These are phyloP conservation scores for Trichoderma endophyticum DNA, from an alignment of 2,329 filamentous ascomycete genomes.

Conservation along the genomic window DNA sequence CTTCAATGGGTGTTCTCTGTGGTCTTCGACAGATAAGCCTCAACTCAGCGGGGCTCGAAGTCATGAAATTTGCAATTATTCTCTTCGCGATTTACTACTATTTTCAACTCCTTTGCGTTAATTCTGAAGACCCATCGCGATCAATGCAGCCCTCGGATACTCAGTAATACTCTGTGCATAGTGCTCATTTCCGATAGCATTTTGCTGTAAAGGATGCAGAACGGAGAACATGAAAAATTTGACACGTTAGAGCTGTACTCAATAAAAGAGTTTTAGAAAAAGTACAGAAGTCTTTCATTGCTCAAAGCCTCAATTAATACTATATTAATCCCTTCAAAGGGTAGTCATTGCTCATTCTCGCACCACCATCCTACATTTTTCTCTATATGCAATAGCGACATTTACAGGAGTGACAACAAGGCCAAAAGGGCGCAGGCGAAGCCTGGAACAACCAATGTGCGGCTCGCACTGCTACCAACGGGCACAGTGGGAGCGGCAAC, in stretches of 20 bases:
- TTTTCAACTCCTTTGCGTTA: neutral
- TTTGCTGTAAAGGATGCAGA: neutral
- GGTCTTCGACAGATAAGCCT: neutral
- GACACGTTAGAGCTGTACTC: too few relatives aligned
- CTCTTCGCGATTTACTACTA: neutral
- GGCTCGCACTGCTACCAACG: neutral
- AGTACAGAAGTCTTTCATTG: neutral
- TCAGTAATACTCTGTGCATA: neutral
- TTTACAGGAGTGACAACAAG: neutral
- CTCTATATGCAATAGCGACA: neutral
- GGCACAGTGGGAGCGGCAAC: neutral
- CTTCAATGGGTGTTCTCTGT: neutral
- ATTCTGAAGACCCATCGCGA: neutral
- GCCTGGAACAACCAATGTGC: neutral
- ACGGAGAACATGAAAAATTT: neutral
- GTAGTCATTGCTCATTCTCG: neutral
- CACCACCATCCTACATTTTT: neutral
- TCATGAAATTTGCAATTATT: neutral
- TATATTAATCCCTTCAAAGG: neutral
- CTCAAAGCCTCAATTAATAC: neutral
- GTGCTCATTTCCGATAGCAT: neutral
- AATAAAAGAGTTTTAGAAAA: too few relatives aligned
- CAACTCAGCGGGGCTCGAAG: neutral
- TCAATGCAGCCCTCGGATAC: neutral
- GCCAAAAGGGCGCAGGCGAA: neutral